Conservation (phyloP, 2,329 filamentous ascomycete genomes). For the Colletotrichum plurivorum region DNA sequence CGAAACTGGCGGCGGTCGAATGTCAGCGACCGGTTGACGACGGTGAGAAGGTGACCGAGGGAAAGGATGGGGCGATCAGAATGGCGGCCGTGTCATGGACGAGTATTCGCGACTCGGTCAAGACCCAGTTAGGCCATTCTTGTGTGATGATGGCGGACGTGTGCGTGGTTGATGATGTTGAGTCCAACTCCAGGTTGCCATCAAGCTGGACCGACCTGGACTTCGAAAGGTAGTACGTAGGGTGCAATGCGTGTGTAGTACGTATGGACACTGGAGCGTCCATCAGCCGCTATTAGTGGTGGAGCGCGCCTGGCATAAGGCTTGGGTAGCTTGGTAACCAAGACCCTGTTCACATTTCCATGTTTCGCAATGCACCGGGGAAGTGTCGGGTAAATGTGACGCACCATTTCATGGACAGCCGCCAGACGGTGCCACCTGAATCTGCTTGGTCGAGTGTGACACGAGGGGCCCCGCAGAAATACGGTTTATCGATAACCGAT, state of each 20-base stretch:
- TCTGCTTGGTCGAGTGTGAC: not conserved
- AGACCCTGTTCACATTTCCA: conserved; percentile 39
- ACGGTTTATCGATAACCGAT: conserved; percentile 40
- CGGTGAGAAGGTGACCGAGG: conserved; percentile 11
- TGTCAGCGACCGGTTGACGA: conserved; percentile 27
- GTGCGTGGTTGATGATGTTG: conserved; percentile 30
- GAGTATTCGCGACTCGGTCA: conserved; percentile 33
- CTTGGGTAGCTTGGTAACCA: conserved; percentile 26
- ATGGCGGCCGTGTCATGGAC: conserved; percentile 31
- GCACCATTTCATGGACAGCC: conserved; percentile 7
- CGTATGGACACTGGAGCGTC: conserved; percentile 22
- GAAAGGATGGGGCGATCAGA: conserved; percentile 9
- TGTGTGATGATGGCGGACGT: conserved; percentile 29
- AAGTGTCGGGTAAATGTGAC: conserved; percentile 37
- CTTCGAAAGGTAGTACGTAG: conserved; percentile 16
- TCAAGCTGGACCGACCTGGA: conserved; percentile 35
- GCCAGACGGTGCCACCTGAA: conserved; percentile 27
- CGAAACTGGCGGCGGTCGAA: conserved; percentile 12
- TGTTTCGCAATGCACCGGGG: conserved; percentile 40
- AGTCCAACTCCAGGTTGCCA: conserved; percentile 36
- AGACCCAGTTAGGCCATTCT: conserved; percentile 37
- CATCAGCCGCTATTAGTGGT: conserved; percentile 38
- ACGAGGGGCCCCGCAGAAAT: no score
- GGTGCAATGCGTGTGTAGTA: conserved; percentile 16
- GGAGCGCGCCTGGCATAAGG: conserved; percentile 38